A percentile compares a stretch with the other conserved stretches of the same genome.
phyloP scores from a whole-genome alignment of 495 filamentous ascomycete genomes.

The Terfezia boudieri region DNA sequence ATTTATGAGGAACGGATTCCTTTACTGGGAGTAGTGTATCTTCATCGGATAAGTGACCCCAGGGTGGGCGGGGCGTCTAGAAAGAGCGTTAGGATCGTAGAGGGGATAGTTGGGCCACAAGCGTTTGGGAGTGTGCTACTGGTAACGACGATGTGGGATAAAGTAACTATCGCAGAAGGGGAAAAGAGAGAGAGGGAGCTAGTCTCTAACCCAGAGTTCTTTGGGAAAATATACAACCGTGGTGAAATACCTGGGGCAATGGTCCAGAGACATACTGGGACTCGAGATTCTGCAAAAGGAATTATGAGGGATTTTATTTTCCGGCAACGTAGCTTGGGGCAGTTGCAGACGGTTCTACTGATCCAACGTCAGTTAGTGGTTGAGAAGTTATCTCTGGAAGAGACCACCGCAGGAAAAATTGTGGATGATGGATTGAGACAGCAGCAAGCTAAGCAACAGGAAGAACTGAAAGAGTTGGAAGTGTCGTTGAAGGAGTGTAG shows the following conservation, averaged over 20 bases:
- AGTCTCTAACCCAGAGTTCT: constrained; percentile 20
- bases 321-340: too few species aligned
- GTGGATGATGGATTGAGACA: not conserved
- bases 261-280: too few species aligned
- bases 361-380: too few species aligned
- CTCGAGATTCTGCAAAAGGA: too few species aligned
- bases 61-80: constrained; percentile 22
- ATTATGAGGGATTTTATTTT: too few species aligned
- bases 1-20: constrained; percentile 13
- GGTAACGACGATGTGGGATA: constrained; percentile 27
- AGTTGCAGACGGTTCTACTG: too few species aligned
- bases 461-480: too few species aligned
- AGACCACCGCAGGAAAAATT: not conserved
- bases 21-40: constrained; percentile 23
- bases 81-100: constrained; percentile 24
- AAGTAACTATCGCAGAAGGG: constrained; percentile 12
- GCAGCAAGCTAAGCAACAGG: too few species aligned
- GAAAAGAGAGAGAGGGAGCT: constrained; percentile 21
- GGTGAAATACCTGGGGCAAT: too few species aligned
- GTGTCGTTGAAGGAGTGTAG: too few species aligned
- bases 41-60: constrained; percentile 25
- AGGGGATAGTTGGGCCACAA: constrained; percentile 22
- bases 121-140: constrained; percentile 22
- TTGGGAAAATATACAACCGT: constrained; percentile 8
- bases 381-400: too few species aligned